Evolutionary conservation across 495 filamentous ascomycete genomes (phyloP).

Genomic region (Barbatosphaeria neglecta): DNA sequence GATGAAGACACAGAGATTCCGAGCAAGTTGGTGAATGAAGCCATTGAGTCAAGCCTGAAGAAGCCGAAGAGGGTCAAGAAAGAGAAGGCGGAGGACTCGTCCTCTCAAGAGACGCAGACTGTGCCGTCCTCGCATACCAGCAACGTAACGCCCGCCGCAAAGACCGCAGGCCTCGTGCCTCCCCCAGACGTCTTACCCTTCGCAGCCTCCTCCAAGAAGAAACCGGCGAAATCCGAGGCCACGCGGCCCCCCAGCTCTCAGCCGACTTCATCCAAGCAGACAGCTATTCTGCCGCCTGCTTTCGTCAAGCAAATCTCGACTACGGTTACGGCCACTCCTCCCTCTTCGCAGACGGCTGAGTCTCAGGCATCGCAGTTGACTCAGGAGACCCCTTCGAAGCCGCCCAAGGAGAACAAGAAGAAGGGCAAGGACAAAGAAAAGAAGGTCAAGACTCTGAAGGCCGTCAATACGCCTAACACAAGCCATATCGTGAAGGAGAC

Average conservation of each 20-base stretch:
- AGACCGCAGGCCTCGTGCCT: background rate
- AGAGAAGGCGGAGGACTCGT: background rate
- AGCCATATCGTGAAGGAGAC: conserved; percentile 18
- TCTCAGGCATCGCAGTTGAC: background rate
- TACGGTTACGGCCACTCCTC: background rate
- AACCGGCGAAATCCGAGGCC: background rate
- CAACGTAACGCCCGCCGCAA: background rate
- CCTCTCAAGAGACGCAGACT: background rate
- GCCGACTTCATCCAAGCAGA: conserved; percentile 10
- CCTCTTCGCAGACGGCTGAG: background rate
- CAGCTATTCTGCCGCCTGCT: conserved; percentile 15
- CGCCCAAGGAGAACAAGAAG: background rate
- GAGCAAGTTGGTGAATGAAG: conserved; percentile 4
- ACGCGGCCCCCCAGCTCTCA: background rate
- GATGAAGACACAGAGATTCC: conserved; percentile 26
- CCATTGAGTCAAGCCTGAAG: conserved; percentile 9
- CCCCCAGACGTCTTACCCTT: background rate
- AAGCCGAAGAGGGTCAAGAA: conserved; percentile 19
- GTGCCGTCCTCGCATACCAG: background rate
- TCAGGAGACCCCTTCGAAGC: background rate
- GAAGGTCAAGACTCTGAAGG: background rate
- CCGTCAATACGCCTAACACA: too few relatives aligned
- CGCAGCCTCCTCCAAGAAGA: background rate
- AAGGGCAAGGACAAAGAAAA: conserved; percentile 9
- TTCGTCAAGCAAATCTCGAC: background rate